Evolutionary conservation across 2,329 filamentous ascomycete genomes (phyloP).

Genomic region (Colletotrichum karsti): DNA sequence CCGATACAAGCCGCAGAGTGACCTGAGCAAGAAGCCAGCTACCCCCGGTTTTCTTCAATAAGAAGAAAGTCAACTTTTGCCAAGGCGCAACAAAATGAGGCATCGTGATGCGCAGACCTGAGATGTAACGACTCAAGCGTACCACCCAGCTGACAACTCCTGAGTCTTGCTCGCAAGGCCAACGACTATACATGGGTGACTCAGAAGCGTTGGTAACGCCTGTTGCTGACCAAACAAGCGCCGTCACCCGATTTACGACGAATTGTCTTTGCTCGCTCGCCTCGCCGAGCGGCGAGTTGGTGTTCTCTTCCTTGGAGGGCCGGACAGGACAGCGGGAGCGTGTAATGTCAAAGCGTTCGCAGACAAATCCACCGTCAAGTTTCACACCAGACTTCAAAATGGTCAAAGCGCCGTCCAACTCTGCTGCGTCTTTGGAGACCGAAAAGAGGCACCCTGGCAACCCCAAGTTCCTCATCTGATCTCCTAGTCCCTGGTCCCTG

Average conservation of each 20-base stretch:
- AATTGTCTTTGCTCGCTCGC: neutral
- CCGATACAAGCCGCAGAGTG: neutral
- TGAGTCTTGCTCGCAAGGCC: neutral
- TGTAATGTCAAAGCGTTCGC: conserved; percentile 23
- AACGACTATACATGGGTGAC: neutral
- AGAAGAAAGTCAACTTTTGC: neutral
- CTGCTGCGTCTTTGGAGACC: neutral
- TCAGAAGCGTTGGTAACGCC: neutral
- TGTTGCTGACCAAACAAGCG: neutral
- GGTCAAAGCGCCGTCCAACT: conserved; percentile 22
- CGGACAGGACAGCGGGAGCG: neutral
- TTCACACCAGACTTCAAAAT: conserved; percentile 24
- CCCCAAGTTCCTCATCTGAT: conserved; percentile 29
- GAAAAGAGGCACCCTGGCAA: neutral
- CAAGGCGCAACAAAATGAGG: neutral
- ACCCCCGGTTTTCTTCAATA: neutral
- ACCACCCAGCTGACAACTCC: neutral
- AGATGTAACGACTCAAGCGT: neutral
- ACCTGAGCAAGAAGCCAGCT: neutral
- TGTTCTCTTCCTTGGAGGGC: neutral
- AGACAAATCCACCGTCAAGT: conserved; percentile 23
- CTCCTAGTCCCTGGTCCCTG: conserved; percentile 8
- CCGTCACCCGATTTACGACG: neutral
- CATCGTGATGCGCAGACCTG: neutral
- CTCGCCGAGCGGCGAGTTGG: neutral